phyloP scores from a whole-genome alignment of 1,284 basidiomycete species.

The Pseudozyma tsukubaensis region DNA sequence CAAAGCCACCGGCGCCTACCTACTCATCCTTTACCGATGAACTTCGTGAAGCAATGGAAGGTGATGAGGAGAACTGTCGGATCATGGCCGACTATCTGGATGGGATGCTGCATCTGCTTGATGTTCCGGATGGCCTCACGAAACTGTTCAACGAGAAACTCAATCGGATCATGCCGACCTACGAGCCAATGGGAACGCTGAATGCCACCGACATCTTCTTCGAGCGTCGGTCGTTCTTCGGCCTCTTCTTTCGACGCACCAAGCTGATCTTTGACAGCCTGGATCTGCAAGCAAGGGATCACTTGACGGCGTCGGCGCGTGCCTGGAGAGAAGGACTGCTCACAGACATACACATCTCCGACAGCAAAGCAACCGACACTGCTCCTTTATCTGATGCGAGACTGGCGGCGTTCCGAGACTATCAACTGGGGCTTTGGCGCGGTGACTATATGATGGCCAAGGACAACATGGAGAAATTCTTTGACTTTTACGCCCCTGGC shows the following conservation, averaged over 20 bases:
- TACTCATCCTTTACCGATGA: conserved; percentile 25
- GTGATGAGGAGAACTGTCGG: conserved; percentile 23
- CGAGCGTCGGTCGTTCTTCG: conserved; percentile 51
- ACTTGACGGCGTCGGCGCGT: conserved; percentile 23
- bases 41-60: conserved; percentile 18
- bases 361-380: neutral
- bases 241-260: conserved; percentile 44
- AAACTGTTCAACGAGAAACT: conserved; percentile 50
- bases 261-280: conserved; percentile 50
- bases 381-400: conserved; percentile 18
- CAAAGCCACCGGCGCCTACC: conserved; percentile 12
- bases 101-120: conserved; percentile 37
- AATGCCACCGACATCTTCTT: conserved; percentile 39
- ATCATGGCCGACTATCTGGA: conserved; percentile 42
- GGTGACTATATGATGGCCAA: conserved; percentile 44
- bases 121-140: conserved; percentile 44
- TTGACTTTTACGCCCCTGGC: conserved; percentile 50
- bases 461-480: conserved; percentile 51
- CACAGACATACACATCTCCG: neutral
- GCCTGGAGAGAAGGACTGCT: conserved; percentile 29
- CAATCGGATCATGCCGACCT: conserved; percentile 42
- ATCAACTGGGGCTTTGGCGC: conserved; percentile 39
- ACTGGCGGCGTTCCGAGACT: conserved; percentile 33
- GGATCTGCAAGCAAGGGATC: conserved; percentile 38
- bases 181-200: conserved; percentile 40